Conservation (phyloP, 495 filamentous ascomycete species). For the Hyaloscypha finlandica region DNA sequence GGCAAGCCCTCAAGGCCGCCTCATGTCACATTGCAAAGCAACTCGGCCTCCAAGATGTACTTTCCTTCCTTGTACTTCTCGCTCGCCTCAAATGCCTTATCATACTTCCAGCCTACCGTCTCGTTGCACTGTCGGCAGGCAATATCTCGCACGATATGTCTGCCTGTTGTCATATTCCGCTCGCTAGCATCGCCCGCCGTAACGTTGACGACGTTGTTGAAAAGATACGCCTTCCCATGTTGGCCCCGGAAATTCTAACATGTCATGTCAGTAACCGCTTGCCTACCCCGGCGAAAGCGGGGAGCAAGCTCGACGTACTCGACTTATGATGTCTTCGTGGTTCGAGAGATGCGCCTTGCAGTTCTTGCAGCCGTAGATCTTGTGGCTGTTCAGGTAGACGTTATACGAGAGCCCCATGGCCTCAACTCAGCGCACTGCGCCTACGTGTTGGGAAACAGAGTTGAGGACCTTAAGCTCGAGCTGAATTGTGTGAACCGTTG, state of each 20-base stretch:
- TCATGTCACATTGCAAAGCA: constrained; percentile 70
- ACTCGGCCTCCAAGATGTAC: constrained; percentile 92
- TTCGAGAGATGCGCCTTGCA: constrained; percentile 96
- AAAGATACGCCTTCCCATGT: constrained; percentile 97
- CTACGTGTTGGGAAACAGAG: not conserved
- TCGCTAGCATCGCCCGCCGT: constrained; percentile 77
- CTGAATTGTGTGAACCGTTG: not conserved
- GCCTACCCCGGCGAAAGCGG: not conserved
- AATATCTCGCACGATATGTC: constrained; percentile 93
- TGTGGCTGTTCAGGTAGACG: constrained; percentile 84
- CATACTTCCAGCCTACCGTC: constrained; percentile 98
- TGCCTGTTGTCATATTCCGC: constrained; percentile 98
- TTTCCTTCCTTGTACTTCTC: constrained; percentile 99
- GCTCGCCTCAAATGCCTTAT: constrained; percentile 85
- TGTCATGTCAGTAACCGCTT: constrained; percentile 10
- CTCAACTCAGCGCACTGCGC: not conserved
- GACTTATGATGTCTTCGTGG: constrained; percentile 92
- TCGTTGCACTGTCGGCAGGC: constrained; percentile 84
- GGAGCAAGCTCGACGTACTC: constrained; percentile 57
- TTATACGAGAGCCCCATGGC: constrained; percentile 95
- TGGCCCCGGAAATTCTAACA: constrained; percentile 94
- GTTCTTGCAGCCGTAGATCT: constrained; percentile 92
- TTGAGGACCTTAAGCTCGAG: not conserved
- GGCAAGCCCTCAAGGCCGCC: not conserved
- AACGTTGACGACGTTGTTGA: constrained; percentile 91